These are phyloP conservation scores for Alternaria ventricosa DNA, from an alignment of 2,329 filamentous ascomycete species.

Conservation along the genomic window DNA sequence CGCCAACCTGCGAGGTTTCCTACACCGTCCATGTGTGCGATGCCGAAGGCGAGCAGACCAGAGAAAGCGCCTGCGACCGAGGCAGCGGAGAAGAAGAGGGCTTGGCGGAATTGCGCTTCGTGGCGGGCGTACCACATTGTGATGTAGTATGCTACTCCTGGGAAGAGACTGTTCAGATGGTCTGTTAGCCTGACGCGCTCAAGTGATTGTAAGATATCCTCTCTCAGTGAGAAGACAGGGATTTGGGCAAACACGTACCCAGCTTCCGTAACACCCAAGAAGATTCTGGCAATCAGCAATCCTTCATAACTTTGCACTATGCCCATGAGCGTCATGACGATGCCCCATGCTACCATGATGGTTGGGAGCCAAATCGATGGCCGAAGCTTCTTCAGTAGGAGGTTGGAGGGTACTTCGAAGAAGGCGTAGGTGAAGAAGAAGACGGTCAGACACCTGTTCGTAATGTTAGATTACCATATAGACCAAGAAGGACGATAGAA, in stretches of 20 bases:
- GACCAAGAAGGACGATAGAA: neutral
- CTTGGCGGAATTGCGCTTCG: slow-evolving; percentile 64
- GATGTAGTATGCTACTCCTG: slow-evolving; percentile 59
- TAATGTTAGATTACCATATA: neutral
- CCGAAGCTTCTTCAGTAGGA: slow-evolving; percentile 65
- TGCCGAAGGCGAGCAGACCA: slow-evolving; percentile 63
- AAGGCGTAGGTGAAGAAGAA: slow-evolving; percentile 65
- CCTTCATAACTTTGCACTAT: slow-evolving; percentile 56
- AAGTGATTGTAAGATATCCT: too few species aligned
- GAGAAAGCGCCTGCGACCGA: slow-evolving; percentile 66
- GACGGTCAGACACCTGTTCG: slow-evolving; percentile 60
- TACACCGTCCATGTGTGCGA: slow-evolving; percentile 67
- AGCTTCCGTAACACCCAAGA: slow-evolving; percentile 51
- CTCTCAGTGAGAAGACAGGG: neutral
- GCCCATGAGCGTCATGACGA: slow-evolving; percentile 59
- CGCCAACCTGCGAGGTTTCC: slow-evolving; percentile 48
- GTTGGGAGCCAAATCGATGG: slow-evolving; percentile 52
- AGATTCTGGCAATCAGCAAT: slow-evolving; percentile 54
- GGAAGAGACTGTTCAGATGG: slow-evolving; percentile 29
- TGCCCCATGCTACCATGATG: slow-evolving; percentile 60
- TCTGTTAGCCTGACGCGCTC: neutral
- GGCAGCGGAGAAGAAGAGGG: slow-evolving; percentile 65
- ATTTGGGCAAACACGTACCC: slow-evolving; percentile 23
- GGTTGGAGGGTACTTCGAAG: slow-evolving; percentile 64
- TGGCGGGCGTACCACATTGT: slow-evolving; percentile 70